Conservation (phyloP, 2,329 filamentous ascomycete genomes). For the Cordyceps fumosorosea region DNA sequence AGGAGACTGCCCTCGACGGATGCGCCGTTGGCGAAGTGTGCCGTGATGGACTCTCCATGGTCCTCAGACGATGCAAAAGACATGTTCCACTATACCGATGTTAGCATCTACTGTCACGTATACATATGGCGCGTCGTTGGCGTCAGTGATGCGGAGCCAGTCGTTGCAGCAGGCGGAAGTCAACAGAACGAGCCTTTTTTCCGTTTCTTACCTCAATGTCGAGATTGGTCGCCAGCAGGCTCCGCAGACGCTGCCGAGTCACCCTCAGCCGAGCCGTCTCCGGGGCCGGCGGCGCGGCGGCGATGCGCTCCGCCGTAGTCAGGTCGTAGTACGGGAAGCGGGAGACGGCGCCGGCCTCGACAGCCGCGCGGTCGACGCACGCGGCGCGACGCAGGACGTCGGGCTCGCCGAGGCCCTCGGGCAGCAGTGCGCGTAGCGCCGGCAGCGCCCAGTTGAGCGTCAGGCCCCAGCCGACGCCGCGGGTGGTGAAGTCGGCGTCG, state of each 20-base stretch:
- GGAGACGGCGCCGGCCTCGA: constrained; percentile 38
- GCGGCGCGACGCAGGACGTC: constrained; percentile 37
- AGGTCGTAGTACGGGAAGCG: constrained; percentile 52
- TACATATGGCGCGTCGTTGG: background rate
- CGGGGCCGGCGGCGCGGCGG: constrained; percentile 36
- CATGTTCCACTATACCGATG: constrained; percentile 32
- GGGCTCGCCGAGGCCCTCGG: constrained; percentile 32
- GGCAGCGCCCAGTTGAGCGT: constrained; percentile 57
- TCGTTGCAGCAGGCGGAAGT: background rate
- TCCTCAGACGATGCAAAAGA: constrained; percentile 26
- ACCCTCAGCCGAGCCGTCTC: constrained; percentile 42
- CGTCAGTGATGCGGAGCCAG: background rate
- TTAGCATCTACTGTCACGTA: background rate
- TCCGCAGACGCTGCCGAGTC: constrained; percentile 38
- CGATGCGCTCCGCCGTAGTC: constrained; percentile 36
- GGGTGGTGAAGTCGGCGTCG: constrained; percentile 39
- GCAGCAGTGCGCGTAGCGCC: constrained; percentile 44
- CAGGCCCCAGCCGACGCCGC: constrained; percentile 54
- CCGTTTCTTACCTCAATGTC: constrained; percentile 35
- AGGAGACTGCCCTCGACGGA: constrained; percentile 35
- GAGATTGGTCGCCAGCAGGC: constrained; percentile 38
- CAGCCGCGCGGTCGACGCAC: constrained; percentile 47
- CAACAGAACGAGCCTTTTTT: background rate
- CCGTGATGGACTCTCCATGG: constrained; percentile 29
- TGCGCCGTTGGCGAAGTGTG: constrained; percentile 41